Conservation (phyloP, 225 moss, liverwort and hornwort species). For the Antitrichia curtipendula region DNA sequence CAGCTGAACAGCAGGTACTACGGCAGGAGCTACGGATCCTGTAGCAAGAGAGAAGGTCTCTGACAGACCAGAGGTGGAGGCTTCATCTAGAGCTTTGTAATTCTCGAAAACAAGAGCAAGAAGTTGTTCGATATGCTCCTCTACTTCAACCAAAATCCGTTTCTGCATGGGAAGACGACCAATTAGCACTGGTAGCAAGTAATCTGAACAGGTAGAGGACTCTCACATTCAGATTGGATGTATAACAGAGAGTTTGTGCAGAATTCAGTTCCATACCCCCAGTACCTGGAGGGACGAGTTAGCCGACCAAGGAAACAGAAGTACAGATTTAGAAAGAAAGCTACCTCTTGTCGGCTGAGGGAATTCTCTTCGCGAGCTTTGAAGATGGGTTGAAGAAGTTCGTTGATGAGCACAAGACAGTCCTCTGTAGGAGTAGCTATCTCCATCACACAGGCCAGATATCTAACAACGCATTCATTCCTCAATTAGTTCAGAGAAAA, state of each 20-base stretch:
- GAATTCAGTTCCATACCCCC: background rate
- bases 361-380: slow-evolving; percentile 68
- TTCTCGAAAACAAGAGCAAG: slow-evolving; percentile 78
- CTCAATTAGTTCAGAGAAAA: background rate
- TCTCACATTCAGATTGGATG: background rate
- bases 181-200: background rate
- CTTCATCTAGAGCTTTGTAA: slow-evolving; percentile 66
- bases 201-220: background rate
- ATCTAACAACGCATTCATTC: slow-evolving; percentile 22
- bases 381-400: slow-evolving; percentile 75
- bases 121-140: slow-evolving; percentile 71
- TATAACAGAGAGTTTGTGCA: background rate
- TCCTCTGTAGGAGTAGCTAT: slow-evolving; percentile 93
- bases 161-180: slow-evolving; percentile 37
- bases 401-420: slow-evolving; percentile 73
- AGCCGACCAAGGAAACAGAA: background rate
- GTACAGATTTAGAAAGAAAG: background rate
- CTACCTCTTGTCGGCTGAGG: slow-evolving; percentile 84
- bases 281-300: background rate
- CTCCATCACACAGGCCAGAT: slow-evolving; percentile 90
- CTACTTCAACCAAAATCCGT: slow-evolving; percentile 78
- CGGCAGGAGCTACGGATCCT: slow-evolving; percentile 70
- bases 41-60: slow-evolving; percentile 49
- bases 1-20: slow-evolving; percentile 77
- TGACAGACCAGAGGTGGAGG: slow-evolving; percentile 54